A percentile compares a stretch with the other conserved stretches of the same genome.
Evolutionary conservation across 208 protist genomes (phyloP).

Genomic region (Endotrypanum monterogeii): DNA sequence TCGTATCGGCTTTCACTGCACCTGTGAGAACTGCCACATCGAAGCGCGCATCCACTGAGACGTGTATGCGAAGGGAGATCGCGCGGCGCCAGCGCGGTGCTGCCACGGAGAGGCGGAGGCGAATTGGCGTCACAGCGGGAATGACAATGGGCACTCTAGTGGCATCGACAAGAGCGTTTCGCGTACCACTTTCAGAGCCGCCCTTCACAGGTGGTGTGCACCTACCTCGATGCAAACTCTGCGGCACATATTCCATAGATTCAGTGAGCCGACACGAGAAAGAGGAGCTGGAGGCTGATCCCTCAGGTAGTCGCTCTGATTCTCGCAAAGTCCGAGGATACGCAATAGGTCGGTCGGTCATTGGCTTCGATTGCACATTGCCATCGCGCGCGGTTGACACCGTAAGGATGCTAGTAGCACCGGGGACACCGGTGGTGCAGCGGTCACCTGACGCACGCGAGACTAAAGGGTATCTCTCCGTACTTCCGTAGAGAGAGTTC

Average conservation of each 20-base stretch:
- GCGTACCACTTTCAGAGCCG: not conserved
- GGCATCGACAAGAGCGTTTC: not conserved
- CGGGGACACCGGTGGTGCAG: not conserved
- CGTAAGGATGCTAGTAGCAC: not conserved
- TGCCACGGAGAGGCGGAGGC: constrained; percentile 45
- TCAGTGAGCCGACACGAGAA: constrained; percentile 5
- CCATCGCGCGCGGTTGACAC: not conserved
- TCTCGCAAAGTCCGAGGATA: not conserved
- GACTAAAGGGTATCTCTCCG: not conserved
- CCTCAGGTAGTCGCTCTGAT: not conserved
- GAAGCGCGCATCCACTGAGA: constrained; percentile 61
- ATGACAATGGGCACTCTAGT: constrained; percentile 35
- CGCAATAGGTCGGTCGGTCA: not conserved
- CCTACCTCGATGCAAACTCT: constrained; percentile 7
- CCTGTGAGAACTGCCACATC: constrained; percentile 76
- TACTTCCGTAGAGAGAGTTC: constrained; percentile 8
- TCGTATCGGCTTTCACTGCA: constrained; percentile 42
- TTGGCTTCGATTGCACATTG: not conserved
- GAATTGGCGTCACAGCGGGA: constrained; percentile 60
- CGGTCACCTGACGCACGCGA: not conserved
- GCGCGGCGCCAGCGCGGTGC: constrained; percentile 62
- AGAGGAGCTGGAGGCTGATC: constrained; percentile 1
- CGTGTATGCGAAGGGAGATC: constrained; percentile 56
- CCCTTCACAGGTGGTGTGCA: not conserved
- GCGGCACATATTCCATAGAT: constrained; percentile 18